phyloP scores from a whole-genome alignment of 768 basidiomycete species.

The Daedaleopsis nitida region DNA sequence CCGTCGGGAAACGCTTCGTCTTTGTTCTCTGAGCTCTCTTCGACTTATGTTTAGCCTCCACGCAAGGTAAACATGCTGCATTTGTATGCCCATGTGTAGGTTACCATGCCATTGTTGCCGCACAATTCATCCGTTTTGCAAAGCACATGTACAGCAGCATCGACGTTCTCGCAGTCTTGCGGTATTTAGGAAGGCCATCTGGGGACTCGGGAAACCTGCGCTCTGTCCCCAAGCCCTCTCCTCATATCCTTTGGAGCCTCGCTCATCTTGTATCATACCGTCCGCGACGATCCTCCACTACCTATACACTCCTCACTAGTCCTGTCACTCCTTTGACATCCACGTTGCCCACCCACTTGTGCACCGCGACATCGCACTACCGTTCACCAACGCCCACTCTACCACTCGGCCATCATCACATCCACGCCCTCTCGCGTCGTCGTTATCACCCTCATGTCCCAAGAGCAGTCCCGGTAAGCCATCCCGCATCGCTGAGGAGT shows the following conservation, averaged over 20 bases:
- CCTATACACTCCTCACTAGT: neutral
- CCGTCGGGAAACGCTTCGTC: neutral
- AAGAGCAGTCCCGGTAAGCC: constrained; percentile 26
- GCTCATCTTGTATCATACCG: constrained; percentile 1
- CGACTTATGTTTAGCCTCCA: neutral
- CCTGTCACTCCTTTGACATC: neutral
- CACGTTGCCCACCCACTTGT: too few relatives aligned
- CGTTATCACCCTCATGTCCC: constrained; percentile 12
- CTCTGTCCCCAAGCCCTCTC: neutral
- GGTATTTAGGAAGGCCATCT: neutral
- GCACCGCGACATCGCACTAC: neutral
- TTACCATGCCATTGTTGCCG: neutral
- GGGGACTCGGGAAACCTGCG: neutral
- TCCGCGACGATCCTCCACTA: constrained; percentile 16
- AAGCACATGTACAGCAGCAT: too few relatives aligned
- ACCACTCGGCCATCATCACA: neutral
- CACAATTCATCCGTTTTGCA: neutral
- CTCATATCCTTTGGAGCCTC: neutral
- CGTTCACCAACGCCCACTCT: too few relatives aligned
- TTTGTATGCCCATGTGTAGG: neutral
- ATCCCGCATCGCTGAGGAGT: too few relatives aligned
- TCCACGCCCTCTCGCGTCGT: constrained; percentile 10
- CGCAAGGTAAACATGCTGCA: neutral
- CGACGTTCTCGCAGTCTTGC: too few relatives aligned
- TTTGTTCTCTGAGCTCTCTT: constrained; percentile 17